phyloP scores from a whole-genome alignment of 352 stramenopile species.

The Phytophthora pini region DNA sequence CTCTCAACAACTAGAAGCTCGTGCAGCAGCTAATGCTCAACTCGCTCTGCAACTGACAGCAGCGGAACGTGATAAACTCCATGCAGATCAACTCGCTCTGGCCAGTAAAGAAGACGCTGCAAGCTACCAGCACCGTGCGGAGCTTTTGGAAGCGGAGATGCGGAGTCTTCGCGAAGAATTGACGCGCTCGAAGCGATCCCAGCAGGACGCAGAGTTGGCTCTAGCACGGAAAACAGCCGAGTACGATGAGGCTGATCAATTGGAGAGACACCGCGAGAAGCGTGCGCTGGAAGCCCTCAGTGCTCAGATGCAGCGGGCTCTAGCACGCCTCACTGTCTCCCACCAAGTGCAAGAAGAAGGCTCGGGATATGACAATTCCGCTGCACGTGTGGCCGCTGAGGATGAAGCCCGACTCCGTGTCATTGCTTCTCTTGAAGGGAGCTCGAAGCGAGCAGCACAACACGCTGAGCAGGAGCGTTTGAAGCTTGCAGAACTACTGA shows the following conservation, averaged over 20 bases:
- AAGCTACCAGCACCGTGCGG: slow-evolving; percentile 23
- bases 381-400: slow-evolving; percentile 46
- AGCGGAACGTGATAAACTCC: slow-evolving; percentile 26
- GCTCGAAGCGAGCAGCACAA: slow-evolving; percentile 57
- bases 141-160: slow-evolving; percentile 26
- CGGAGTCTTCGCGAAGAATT: slow-evolving; percentile 28
- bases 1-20: slow-evolving; percentile 29
- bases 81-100: slow-evolving; percentile 23
- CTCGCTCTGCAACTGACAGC: slow-evolving; percentile 42
- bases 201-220: slow-evolving; percentile 27
- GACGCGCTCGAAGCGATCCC: slow-evolving; percentile 23
- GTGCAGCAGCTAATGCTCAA: slow-evolving; percentile 29
- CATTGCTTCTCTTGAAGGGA: slow-evolving; percentile 66
- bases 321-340: slow-evolving; percentile 56
- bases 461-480: slow-evolving; percentile 69
- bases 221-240: slow-evolving; percentile 31
- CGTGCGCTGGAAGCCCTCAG: slow-evolving; percentile 56
- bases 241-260: slow-evolving; percentile 42
- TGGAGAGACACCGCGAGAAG: slow-evolving; percentile 48
- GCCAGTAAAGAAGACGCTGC: slow-evolving; percentile 22
- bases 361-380: slow-evolving; percentile 35
- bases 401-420: slow-evolving; percentile 62
- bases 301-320: slow-evolving; percentile 58
- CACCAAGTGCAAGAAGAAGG: slow-evolving; percentile 56
- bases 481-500: slow-evolving; percentile 56